phyloP scores from a whole-genome alignment of 768 basidiomycete species.

The Russula compacta region DNA sequence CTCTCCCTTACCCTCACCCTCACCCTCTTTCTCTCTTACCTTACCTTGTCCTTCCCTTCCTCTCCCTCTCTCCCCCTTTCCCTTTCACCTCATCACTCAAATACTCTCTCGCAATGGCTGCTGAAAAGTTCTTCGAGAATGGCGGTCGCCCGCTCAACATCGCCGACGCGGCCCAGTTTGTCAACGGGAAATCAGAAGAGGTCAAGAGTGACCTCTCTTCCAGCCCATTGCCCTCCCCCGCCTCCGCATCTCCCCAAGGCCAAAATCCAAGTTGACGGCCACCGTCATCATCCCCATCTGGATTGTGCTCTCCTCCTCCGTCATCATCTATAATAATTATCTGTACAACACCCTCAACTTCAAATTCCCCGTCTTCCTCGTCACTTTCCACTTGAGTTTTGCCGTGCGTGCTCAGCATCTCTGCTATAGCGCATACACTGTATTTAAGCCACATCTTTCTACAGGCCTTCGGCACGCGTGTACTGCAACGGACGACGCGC shows the following conservation, averaged over 20 bases:
- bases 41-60: not conserved
- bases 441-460: not conserved
- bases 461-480: slow-evolving; percentile 74
- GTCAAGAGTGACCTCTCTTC: not conserved
- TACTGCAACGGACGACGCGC: slow-evolving; percentile 72
- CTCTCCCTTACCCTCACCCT: not conserved
- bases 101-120: not conserved
- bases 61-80: too few species aligned
- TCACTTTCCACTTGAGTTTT: slow-evolving; percentile 75
- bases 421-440: not conserved
- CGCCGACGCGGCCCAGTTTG: slow-evolving; percentile 1
- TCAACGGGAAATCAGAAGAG: slow-evolving; percentile 20
- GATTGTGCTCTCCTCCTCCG: slow-evolving; percentile 81
- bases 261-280: slow-evolving; percentile 51
- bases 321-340: slow-evolving; percentile 96
- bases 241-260: slow-evolving; percentile 33
- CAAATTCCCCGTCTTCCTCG: slow-evolving; percentile 86
- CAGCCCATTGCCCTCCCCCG: slow-evolving; percentile 48
- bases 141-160: not conserved
- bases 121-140: slow-evolving; percentile 16
- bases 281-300: slow-evolving; percentile 80
- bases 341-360: slow-evolving; percentile 77
- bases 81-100: not conserved
- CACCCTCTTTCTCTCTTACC: too few species aligned
- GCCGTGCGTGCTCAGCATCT: slow-evolving; percentile 35